A percentile compares a stretch with the other conserved stretches of the same genome.
Evolutionary conservation across 352 stramenopile genomes (phyloP).

Genomic region (Sclerospora graminicola): DNA sequence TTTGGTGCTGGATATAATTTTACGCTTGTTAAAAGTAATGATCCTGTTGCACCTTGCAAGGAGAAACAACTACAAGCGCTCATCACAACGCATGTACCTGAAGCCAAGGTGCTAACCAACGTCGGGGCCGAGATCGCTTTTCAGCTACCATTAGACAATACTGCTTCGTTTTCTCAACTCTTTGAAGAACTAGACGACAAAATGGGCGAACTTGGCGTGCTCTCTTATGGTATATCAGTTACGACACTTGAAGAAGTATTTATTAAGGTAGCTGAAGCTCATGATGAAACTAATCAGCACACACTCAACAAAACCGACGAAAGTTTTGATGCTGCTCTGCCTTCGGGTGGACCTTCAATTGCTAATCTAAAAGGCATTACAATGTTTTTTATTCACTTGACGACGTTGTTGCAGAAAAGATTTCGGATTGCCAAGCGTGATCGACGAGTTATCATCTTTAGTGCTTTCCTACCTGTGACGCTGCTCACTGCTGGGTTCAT

Average conservation of each 20-base stretch:
- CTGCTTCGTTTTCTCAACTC: conserved; percentile 39
- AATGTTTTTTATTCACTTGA: conserved; percentile 32
- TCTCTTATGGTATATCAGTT: conserved; percentile 67
- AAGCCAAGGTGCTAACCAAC: conserved; percentile 46
- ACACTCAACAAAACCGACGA: no score
- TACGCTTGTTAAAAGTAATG: conserved; percentile 47
- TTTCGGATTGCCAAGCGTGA: conserved; percentile 50
- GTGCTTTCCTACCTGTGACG: conserved; percentile 36
- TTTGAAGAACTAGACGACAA: conserved; percentile 50
- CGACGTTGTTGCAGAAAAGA: conserved; percentile 44
- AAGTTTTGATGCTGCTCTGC: no score
- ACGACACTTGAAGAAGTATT: conserved; percentile 76
- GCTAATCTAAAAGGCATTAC: conserved; percentile 5
- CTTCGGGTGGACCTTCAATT: conserved; percentile 2
- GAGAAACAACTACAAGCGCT: no score
- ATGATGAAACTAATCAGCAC: no score
- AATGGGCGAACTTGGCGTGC: conserved; percentile 23
- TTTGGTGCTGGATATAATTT: conserved; percentile 67
- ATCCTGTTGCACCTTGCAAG: no score
- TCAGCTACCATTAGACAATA: conserved; percentile 43
- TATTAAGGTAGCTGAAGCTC: conserved; percentile 52
- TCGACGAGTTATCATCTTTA: conserved; percentile 48
- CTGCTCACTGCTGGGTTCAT: conserved; percentile 42
- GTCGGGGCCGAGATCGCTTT: conserved; percentile 65
- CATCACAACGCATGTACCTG: conserved; percentile 17